phyloP scores from a whole-genome alignment of 495 filamentous ascomycete species.

The Pyronema domesticum region DNA sequence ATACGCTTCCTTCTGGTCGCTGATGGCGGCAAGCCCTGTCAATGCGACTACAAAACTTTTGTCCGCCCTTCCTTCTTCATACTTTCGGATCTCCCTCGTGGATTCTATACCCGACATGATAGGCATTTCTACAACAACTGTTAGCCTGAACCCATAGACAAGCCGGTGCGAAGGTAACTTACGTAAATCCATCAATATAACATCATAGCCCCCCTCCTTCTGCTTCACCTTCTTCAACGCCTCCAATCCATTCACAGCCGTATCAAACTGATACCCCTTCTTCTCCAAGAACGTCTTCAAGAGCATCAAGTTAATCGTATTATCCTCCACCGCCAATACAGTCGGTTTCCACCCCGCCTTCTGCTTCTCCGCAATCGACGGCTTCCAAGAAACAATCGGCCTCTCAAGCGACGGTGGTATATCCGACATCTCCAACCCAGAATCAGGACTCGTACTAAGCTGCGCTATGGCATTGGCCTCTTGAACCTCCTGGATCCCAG shows the following conservation, averaged over 20 bases:
- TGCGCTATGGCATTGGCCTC: too few relatives aligned
- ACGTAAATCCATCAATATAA: conserved; percentile 30
- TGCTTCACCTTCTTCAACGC: conserved; percentile 36
- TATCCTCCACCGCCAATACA: conserved; percentile 31
- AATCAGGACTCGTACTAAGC: too few relatives aligned
- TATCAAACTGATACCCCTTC: conserved; percentile 32
- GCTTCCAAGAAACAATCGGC: background rate
- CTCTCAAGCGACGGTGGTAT: background rate
- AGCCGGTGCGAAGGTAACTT: background rate
- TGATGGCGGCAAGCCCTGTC: conserved; percentile 46
- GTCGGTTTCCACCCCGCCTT: conserved; percentile 1
- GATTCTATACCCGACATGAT: conserved; percentile 50
- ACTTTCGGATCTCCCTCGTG: conserved; percentile 41
- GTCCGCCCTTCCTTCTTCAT: conserved; percentile 30
- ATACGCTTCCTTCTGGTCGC: conserved; percentile 48
- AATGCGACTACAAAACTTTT: conserved; percentile 45
- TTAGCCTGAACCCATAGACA: background rate
- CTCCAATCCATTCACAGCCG: conserved; percentile 40
- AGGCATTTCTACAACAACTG: conserved; percentile 41
- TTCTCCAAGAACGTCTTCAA: conserved; percentile 39
- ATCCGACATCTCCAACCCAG: too few relatives aligned
- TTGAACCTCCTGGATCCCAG: too few relatives aligned
- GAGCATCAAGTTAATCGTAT: conserved; percentile 29
- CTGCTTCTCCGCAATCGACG: background rate
- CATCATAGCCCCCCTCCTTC: conserved; percentile 23